These are phyloP conservation scores for Mallotus repandus DNA, from an alignment of 441 rosid genomes.

Conservation along the genomic window DNA sequence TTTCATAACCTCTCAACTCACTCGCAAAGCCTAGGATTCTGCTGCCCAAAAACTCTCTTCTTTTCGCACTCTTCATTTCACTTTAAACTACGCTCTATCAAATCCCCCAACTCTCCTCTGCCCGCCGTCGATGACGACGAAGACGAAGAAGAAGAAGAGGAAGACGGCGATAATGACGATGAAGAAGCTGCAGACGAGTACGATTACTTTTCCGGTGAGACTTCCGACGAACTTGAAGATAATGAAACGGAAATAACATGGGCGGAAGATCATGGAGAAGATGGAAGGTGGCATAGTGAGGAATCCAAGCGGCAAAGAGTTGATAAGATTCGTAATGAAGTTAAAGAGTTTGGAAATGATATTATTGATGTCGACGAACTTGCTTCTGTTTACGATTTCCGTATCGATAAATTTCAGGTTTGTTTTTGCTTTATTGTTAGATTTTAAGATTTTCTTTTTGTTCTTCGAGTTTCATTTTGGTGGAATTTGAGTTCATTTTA, in stretches of 20 bases:
- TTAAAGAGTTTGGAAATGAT: conserved; percentile 64
- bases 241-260: conserved; percentile 46
- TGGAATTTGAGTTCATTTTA: neutral
- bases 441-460: no score
- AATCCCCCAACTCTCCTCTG: conserved; percentile 37
- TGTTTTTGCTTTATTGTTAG: neutral
- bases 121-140: conserved; percentile 51
- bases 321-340: conserved; percentile 68
- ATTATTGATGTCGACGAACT: conserved; percentile 79
- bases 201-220: conserved; percentile 38
- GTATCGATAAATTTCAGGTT: conserved; percentile 96
- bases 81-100: conserved; percentile 29
- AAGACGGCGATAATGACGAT: conserved; percentile 55
- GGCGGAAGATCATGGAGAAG: conserved; percentile 4
- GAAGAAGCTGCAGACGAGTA: conserved; percentile 69
- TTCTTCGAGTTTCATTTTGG: no score
- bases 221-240: conserved; percentile 51
- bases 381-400: conserved; percentile 78
- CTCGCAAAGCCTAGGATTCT: conserved; percentile 28
- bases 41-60: conserved; percentile 30
- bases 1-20: conserved; percentile 22
- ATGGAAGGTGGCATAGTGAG: conserved; percentile 7
- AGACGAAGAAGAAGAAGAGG: conserved; percentile 37
- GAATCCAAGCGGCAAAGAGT: conserved; percentile 69
- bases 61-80: conserved; percentile 7